A percentile compares a stretch with the other conserved stretches of the same genome.
Evolutionary conservation across 75 land plant species (phyloP).

Genomic region (Sequoia sempervirens): DNA sequence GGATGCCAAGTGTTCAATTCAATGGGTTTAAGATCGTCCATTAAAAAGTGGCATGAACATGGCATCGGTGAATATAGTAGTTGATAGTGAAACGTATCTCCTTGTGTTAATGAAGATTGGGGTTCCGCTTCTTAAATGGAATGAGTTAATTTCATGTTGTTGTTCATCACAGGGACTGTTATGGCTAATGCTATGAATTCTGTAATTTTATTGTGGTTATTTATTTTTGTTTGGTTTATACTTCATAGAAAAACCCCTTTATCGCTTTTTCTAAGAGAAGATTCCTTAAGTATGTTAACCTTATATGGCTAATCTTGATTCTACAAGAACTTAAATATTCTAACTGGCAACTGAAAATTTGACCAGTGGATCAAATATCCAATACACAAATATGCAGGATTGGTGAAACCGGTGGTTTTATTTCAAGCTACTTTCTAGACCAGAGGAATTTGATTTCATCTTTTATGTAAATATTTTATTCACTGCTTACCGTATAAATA

Average conservation of each 20-base stretch:
- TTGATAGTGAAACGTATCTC: not conserved
- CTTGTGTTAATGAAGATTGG: not conserved
- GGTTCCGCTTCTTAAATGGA: not conserved
- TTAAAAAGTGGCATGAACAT: not conserved
- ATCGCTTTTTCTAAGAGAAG: not conserved
- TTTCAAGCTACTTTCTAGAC: not conserved
- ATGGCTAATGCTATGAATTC: not conserved
- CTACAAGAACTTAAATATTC: not conserved
- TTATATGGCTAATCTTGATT: not conserved
- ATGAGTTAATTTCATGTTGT: not conserved
- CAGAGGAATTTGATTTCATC: not conserved
- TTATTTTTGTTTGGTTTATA: too few species aligned
- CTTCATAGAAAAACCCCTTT: not conserved
- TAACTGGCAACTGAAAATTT: not conserved
- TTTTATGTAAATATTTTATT: not conserved
- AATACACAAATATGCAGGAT: not conserved
- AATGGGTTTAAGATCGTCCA: not conserved
- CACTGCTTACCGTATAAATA: not conserved
- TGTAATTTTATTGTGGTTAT: not conserved
- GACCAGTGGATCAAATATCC: slow-evolving; percentile 4
- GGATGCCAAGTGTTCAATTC: not conserved
- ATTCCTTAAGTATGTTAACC: not conserved
- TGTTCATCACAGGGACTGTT: not conserved
- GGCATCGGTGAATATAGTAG: not conserved
- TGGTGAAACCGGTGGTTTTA: not conserved